phyloP scores from a whole-genome alignment of 257 asterid species.

The Fraxinus cuspidata region DNA sequence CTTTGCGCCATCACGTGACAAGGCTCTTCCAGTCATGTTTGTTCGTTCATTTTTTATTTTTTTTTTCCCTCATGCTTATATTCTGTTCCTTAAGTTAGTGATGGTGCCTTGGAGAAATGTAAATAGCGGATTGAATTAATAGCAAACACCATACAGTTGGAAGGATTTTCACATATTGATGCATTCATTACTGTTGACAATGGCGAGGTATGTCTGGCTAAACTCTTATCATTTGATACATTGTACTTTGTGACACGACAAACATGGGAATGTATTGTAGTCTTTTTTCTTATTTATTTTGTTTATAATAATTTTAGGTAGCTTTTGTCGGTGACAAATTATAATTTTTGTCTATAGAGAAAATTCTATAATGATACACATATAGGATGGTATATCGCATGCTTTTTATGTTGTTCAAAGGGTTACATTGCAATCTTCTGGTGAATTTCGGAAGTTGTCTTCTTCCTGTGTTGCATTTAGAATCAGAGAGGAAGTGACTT shows the following conservation, averaged over 20 bases:
- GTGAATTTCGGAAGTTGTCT: neutral
- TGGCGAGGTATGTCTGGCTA: slow-evolving; percentile 62
- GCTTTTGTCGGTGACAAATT: neutral
- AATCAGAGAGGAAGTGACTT: too few relatives aligned
- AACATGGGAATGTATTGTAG: neutral
- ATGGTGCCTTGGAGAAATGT: slow-evolving; percentile 60
- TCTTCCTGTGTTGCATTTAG: too few relatives aligned
- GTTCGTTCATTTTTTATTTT: neutral
- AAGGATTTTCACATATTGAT: slow-evolving; percentile 86
- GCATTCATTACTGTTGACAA: slow-evolving; percentile 80
- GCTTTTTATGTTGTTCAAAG: neutral
- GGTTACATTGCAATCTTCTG: neutral
- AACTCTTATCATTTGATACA: neutral
- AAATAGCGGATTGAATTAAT: slow-evolving; percentile 65
- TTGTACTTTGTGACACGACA: neutral
- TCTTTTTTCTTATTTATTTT: too few relatives aligned
- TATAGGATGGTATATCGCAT: neutral
- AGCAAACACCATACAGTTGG: slow-evolving; percentile 74
- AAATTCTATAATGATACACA: too few relatives aligned
- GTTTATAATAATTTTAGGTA: neutral
- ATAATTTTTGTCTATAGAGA: neutral
- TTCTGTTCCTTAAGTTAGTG: slow-evolving; percentile 40
- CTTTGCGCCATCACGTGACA: neutral
- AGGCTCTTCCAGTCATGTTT: neutral
- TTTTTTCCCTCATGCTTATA: neutral